These are phyloP conservation scores for Calonectria pseudoturangicola DNA, from an alignment of 2,329 filamentous ascomycete genomes.

Conservation along the genomic window DNA sequence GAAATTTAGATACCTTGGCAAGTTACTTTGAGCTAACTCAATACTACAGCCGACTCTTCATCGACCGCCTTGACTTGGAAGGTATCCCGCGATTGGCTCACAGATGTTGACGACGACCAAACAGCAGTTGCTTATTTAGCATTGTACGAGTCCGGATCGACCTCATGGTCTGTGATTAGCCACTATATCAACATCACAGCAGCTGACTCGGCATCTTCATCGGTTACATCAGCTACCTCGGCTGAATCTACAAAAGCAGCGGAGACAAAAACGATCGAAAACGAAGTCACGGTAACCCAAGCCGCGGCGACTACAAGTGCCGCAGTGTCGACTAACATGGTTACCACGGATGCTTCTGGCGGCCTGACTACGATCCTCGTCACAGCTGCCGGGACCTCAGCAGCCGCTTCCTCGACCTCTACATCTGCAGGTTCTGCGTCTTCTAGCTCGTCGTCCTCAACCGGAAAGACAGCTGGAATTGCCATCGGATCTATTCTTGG, in stretches of 20 bases:
- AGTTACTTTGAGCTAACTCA: background rate
- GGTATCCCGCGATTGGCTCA: background rate
- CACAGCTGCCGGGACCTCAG: background rate
- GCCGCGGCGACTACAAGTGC: background rate
- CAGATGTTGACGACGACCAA: background rate
- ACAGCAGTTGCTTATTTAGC: slow-evolving; percentile 3
- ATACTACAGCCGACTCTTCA: background rate
- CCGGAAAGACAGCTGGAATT: slow-evolving; percentile 14
- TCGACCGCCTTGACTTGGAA: slow-evolving; percentile 11
- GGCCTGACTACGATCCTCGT: slow-evolving; percentile 6
- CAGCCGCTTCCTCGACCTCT: background rate
- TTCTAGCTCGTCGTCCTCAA: background rate
- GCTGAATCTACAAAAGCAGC: background rate
- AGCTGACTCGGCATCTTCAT: background rate
- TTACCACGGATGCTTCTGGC: background rate
- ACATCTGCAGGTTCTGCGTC: background rate
- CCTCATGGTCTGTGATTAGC: background rate
- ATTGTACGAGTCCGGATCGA: slow-evolving; percentile 1
- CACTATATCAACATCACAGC: slow-evolving; percentile 10
- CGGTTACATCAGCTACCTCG: background rate
- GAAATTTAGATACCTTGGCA: too few relatives aligned
- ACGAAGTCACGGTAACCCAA: background rate
- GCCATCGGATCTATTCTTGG: slow-evolving; percentile 3
- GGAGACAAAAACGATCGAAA: background rate
- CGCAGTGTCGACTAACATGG: background rate